Percentiles rank a stretch among this genome's conserved stretches.
Evolutionary conservation across 495 filamentous ascomycete genomes (phyloP).

Genomic region (Hyphodiscus hymeniophilus): DNA sequence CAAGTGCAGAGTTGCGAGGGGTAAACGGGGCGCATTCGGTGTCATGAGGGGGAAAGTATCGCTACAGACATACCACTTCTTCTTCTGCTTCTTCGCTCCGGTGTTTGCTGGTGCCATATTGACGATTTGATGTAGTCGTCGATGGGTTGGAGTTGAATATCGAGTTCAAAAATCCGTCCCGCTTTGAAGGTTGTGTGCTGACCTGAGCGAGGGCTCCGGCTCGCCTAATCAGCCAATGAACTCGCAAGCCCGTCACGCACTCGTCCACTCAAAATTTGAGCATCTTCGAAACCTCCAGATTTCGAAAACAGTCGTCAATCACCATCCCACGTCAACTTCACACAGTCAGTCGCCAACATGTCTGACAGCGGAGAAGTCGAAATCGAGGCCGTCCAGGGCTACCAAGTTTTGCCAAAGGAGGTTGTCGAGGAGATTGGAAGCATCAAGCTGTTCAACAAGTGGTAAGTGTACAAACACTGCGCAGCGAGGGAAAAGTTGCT

Average conservation of each 20-base stretch:
- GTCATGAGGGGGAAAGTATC: not conserved
- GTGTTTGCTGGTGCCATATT: conserved; percentile 63
- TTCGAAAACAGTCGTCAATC: not conserved
- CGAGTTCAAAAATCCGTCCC: too few species aligned
- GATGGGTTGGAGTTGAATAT: conserved; percentile 1
- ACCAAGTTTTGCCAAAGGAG: conserved; percentile 89
- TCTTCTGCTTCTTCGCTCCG: conserved; percentile 97
- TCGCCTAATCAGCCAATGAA: too few species aligned
- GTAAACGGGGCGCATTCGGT: too few species aligned
- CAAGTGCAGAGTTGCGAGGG: too few species aligned
- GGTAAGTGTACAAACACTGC: conserved; percentile 26
- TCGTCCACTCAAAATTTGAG: not conserved
- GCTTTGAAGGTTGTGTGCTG: too few species aligned
- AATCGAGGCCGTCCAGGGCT: conserved; percentile 66
- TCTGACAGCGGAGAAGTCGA: conserved; percentile 95
- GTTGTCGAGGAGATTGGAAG: conserved; percentile 81
- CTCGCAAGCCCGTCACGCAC: too few species aligned
- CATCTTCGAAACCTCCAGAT: not conserved
- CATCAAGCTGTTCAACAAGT: conserved; percentile 97
- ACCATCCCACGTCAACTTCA: conserved; percentile 10
- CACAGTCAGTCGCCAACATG: conserved; percentile 48
- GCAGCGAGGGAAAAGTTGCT: not conserved
- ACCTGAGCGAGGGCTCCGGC: too few species aligned
- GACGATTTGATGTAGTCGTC: conserved; percentile 3
- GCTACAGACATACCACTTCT: conserved; percentile 33